Percentiles rank a stretch among this genome's conserved stretches.
Conservation (phyloP, 352 stramenopile genomes). For the Elongisporangium prolatum region DNA sequence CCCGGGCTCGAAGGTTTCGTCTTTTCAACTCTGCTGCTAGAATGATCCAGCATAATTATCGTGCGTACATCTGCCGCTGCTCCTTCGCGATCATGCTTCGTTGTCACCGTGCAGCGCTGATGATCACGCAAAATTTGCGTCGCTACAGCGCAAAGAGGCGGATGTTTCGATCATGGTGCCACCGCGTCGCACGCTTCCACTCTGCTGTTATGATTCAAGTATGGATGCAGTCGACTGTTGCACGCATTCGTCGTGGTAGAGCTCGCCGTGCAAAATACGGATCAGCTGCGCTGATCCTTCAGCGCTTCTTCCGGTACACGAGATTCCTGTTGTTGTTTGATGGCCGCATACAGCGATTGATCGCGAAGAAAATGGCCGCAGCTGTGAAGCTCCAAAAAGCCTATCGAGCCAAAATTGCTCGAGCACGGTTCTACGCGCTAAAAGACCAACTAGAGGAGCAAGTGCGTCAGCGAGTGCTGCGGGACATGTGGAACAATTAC, state of each 20-base stretch:
- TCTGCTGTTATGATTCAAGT: conserved; percentile 48
- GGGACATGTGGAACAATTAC: conserved; percentile 66
- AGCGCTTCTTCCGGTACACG: conserved; percentile 45
- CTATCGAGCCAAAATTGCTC: conserved; percentile 56
- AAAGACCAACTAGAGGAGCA: conserved; percentile 58
- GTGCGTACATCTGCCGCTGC: conserved; percentile 25
- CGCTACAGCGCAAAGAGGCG: conserved; percentile 30
- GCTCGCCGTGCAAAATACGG: conserved; percentile 5
- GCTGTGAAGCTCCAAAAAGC: conserved; percentile 48
- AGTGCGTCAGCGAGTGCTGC: conserved; percentile 38
- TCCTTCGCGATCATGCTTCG: conserved; percentile 20
- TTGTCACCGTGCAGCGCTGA: conserved; percentile 24
- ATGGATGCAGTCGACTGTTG: conserved; percentile 30
- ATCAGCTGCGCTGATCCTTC: conserved; percentile 20
- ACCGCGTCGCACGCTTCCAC: conserved; percentile 48
- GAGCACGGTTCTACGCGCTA: conserved; percentile 49
- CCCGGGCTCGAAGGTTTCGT: conserved; percentile 24
- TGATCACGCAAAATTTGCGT: conserved; percentile 31
- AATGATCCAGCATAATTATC: conserved; percentile 38
- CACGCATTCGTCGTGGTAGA: conserved; percentile 18
- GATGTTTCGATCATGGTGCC: conserved; percentile 31
- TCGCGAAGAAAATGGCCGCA: conserved; percentile 20
- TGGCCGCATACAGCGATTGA: conserved; percentile 21
- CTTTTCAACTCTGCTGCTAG: conserved; percentile 26
- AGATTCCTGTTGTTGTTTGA: conserved; percentile 34